A percentile compares a stretch with the other conserved stretches of the same genome.
phyloP scores from a whole-genome alignment of 352 stramenopile species.

The Pythium vanterpoolii region DNA sequence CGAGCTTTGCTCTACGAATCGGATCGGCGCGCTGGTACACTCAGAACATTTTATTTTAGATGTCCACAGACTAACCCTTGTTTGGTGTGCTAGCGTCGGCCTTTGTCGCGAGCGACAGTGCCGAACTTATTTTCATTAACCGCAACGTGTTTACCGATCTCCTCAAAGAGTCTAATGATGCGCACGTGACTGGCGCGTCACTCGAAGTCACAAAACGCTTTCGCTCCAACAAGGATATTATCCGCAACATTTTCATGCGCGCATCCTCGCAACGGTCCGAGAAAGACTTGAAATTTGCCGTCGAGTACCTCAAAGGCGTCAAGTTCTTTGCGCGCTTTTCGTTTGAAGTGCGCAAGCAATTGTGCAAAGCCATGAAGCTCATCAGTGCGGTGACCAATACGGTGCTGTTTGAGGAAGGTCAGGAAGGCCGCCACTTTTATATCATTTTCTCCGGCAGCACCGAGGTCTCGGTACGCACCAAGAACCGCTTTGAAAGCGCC shows the following conservation, averaged over 20 bases:
- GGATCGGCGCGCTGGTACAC: conserved; percentile 55
- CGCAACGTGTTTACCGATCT: conserved; percentile 64
- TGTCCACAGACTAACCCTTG: too few relatives aligned
- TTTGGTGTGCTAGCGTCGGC: conserved; percentile 40
- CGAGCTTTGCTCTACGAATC: conserved; percentile 55
- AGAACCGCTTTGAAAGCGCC: conserved; percentile 71
- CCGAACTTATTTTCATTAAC: conserved; percentile 72
- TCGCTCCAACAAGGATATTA: conserved; percentile 84
- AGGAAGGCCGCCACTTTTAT: conserved; percentile 78
- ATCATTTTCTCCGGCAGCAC: conserved; percentile 77
- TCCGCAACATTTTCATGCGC: conserved; percentile 82
- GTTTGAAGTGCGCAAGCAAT: conserved; percentile 82
- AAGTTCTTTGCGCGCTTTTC: conserved; percentile 87
- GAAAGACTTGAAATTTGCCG: conserved; percentile 82
- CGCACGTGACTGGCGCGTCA: conserved; percentile 29
- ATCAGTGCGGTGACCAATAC: conserved; percentile 79
- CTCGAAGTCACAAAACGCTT: conserved; percentile 79
- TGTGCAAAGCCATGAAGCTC: conserved; percentile 80
- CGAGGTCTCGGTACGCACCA: conserved; percentile 63
- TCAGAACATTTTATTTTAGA: background rate
- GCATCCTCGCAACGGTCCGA: conserved; percentile 62
- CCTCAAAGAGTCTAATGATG: conserved; percentile 57
- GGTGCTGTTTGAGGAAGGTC: conserved; percentile 75
- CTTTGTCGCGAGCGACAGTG: conserved; percentile 38
- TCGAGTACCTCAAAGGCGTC: conserved; percentile 84